Percentiles rank a stretch among this genome's conserved stretches.
Evolutionary conservation across 257 asterid species (phyloP).

Genomic region (Ilex asprella): DNA sequence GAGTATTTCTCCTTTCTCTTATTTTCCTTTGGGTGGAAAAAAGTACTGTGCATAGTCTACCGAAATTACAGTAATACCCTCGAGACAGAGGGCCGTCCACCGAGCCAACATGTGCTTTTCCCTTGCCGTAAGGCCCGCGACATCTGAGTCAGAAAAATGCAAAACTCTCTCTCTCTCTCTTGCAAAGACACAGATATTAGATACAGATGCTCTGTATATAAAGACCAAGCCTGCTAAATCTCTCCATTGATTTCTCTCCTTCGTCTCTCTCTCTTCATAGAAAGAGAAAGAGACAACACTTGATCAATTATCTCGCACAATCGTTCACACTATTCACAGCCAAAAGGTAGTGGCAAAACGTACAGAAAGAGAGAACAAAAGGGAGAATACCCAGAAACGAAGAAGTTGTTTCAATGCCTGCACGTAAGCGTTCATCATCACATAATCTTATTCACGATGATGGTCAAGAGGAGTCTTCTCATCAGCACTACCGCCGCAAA

Average conservation of each 20-base stretch:
- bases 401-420: slow-evolving; percentile 21
- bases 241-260: not conserved
- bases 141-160: no score
- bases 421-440: slow-evolving; percentile 19
- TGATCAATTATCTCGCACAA: not conserved
- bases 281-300: not conserved
- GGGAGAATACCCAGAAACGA: not conserved
- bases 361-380: not conserved
- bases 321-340: not conserved
- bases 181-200: no score
- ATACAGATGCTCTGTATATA: no score
- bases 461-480: slow-evolving; percentile 12
- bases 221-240: no score
- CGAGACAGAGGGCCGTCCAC: no score
- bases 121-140: no score
- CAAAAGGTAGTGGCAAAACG: no score
- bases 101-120: no score
- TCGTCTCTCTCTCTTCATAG: slow-evolving; percentile 5
- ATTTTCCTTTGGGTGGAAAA: no score
- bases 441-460: not conserved
- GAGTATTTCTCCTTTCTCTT: no score
- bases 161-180: not conserved
- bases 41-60: no score
- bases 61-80: no score
- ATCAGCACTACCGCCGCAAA: slow-evolving; percentile 17